Conservation (phyloP, 106 monocot species). For the Chionographis japonica region DNA sequence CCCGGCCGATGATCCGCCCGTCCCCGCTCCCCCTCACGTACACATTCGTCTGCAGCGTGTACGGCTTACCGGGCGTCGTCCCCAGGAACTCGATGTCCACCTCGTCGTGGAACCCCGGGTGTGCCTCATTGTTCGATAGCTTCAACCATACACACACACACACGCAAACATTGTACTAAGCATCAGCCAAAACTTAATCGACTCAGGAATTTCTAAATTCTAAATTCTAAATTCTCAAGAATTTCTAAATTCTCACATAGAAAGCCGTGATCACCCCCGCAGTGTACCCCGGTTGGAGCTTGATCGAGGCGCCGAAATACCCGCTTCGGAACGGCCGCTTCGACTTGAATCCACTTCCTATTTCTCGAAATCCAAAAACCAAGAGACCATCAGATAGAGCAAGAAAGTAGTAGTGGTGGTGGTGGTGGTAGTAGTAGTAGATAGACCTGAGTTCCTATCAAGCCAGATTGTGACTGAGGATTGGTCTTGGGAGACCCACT, state of each 20-base stretch:
- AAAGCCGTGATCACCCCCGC: slow-evolving; percentile 43
- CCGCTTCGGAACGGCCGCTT: slow-evolving; percentile 25
- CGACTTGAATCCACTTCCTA: slow-evolving; percentile 49
- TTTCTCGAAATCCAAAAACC: too few relatives aligned
- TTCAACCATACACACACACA: background rate
- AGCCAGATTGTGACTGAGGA: slow-evolving; percentile 38
- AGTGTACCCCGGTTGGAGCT: slow-evolving; percentile 40
- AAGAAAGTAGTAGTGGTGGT: too few relatives aligned
- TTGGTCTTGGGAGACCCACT: slow-evolving; percentile 22
- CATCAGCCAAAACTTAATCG: too few relatives aligned
- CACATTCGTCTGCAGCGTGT: slow-evolving; percentile 39
- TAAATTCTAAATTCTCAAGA: too few relatives aligned
- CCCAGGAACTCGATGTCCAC: slow-evolving; percentile 46
- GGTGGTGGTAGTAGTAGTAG: too few relatives aligned
- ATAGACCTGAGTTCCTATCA: slow-evolving; percentile 25
- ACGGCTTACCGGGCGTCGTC: slow-evolving; percentile 35
- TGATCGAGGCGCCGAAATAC: slow-evolving; percentile 37
- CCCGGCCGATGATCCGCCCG: slow-evolving; percentile 37
- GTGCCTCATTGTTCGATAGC: slow-evolving; percentile 38
- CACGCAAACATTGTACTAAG: too few relatives aligned
- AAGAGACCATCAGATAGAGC: too few relatives aligned
- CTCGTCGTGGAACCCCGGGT: slow-evolving; percentile 44
- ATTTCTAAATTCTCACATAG: slow-evolving; percentile 15
- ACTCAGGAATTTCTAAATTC: too few relatives aligned
- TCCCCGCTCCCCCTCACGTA: slow-evolving; percentile 42